Conservation (phyloP, 2,329 filamentous ascomycete species). For the Aotearoamyces nothofagi region DNA sequence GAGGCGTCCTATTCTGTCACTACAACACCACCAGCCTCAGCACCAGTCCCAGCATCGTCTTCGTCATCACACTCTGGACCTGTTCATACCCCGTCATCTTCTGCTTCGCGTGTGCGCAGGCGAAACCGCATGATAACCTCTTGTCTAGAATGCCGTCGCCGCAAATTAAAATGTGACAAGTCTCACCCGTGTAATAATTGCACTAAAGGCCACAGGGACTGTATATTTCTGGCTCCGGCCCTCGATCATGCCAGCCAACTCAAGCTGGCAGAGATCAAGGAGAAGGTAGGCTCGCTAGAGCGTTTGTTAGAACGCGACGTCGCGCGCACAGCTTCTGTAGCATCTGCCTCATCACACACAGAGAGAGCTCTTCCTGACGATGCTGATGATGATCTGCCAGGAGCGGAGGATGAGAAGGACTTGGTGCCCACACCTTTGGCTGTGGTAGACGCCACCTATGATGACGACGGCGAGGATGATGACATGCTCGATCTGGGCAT, state of each 20-base stretch:
- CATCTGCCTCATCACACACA: constrained; percentile 1
- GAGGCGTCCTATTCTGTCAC: too few relatives aligned
- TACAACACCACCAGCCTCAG: too few relatives aligned
- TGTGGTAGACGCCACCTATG: constrained; percentile 52
- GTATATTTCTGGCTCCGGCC: constrained; percentile 21
- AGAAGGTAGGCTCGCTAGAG: constrained; percentile 60
- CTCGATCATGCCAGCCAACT: constrained; percentile 56
- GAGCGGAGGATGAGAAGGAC: constrained; percentile 42
- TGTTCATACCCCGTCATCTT: constrained; percentile 4
- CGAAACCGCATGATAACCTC: constrained; percentile 53
- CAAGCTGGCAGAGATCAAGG: constrained; percentile 62
- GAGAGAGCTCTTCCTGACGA: constrained; percentile 25
- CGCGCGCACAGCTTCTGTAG: constrained; percentile 26
- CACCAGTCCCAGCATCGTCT: too few relatives aligned
- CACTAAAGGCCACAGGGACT: constrained; percentile 28
- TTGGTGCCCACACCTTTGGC: constrained; percentile 49
- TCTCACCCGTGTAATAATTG: constrained; percentile 54
- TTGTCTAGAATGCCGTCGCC: constrained; percentile 55
- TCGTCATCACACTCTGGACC: too few relatives aligned
- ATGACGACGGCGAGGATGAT: constrained; percentile 44
- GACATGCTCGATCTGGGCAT: constrained; percentile 60
- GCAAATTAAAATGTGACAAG: constrained; percentile 70
- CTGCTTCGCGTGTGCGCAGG: constrained; percentile 19
- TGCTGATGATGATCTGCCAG: constrained; percentile 26
- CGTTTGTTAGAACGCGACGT: constrained; percentile 54